Evolutionary conservation across 1,284 basidiomycete genomes (phyloP), one percentile per base, ranked within the genome.

Genomic region (Sanghuangporus baumii): DNA sequence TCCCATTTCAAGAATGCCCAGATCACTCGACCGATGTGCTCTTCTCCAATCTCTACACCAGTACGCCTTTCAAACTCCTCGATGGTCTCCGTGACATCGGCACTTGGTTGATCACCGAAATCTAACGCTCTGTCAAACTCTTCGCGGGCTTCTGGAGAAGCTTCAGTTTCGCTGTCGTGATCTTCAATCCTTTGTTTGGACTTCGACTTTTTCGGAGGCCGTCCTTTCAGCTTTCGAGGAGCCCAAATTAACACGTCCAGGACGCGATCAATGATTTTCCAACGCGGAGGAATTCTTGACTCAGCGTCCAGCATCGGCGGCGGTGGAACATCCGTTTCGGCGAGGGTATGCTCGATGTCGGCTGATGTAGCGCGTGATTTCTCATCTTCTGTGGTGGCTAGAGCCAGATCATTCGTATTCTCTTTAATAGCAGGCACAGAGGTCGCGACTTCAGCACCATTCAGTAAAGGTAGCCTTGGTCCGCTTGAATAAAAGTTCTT

Each of bases 1-100:
- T 88, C 80, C 93, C 94, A 98, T 74, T 97, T 98, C 67, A 93
- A 81, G 71, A 92, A 91, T 7, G 81, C 82, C 86, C 88, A 92
- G n/a, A 87, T 78, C 40, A 94, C 82, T 48, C 81, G 73, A 31
- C 83, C 76, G 18, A 85, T 81, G 67, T 90, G 79, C 1, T 81
- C 74, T 54, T 76, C 72, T 6, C 71, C 73, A n/a, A 94, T 74
- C 20, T 71, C 70, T 36, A 74, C 61, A 6, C 76, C 73, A 48
- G 77, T 79, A 58, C 78, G 75, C 16, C 70, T 67, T 70, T 90
- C 84, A 81, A 86, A 93, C 20, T 86, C 80, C 8, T 81, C 78
- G 9, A 86, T 67, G 0, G 82, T 83, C 67, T 86, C 82, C 23
- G 82, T 78, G 26, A 81, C 69, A 47, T 77, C 71, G 5, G 74